Evolutionary conservation across 2,329 filamentous ascomycete species (phyloP).

Genomic region (Metarhizium album): DNA sequence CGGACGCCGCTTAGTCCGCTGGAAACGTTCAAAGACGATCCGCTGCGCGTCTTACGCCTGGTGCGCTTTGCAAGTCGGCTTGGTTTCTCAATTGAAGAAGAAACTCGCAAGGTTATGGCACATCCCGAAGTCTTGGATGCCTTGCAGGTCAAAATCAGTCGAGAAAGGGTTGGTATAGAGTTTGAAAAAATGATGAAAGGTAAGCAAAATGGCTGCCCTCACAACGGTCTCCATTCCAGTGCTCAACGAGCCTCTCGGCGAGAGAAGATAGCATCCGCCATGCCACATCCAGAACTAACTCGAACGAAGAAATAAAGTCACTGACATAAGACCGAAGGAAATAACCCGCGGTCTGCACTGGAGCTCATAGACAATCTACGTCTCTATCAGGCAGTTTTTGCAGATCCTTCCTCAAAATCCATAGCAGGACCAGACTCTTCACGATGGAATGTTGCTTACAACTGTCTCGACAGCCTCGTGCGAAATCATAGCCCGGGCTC

Average conservation of each 20-base stretch:
- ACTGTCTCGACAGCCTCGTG: conserved; percentile 45
- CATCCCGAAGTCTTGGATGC: conserved; percentile 67
- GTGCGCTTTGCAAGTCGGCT: conserved; percentile 85
- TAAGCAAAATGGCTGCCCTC: background rate
- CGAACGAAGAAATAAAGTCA: background rate
- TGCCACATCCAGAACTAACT: background rate
- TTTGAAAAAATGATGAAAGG: conserved; percentile 77
- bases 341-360: conserved; percentile 51
- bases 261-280: background rate
- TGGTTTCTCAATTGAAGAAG: conserved; percentile 63
- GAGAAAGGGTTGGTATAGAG: conserved; percentile 79
- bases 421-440: conserved; percentile 44
- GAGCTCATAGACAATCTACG: conserved; percentile 53
- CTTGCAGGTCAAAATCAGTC: conserved; percentile 79
- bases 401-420: conserved; percentile 48
- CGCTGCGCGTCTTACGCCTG: conserved; percentile 72
- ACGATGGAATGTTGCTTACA: conserved; percentile 54
- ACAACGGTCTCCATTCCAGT: background rate
- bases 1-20: conserved; percentile 78
- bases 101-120: conserved; percentile 63
- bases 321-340: conserved; percentile 26
- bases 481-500: conserved; percentile 33
- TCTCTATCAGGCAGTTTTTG: conserved; percentile 65
- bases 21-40: conserved; percentile 91
- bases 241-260: background rate